These are phyloP conservation scores for Rosa chinensis DNA, from an alignment of 306 rosid species.

Conservation along the genomic window DNA sequence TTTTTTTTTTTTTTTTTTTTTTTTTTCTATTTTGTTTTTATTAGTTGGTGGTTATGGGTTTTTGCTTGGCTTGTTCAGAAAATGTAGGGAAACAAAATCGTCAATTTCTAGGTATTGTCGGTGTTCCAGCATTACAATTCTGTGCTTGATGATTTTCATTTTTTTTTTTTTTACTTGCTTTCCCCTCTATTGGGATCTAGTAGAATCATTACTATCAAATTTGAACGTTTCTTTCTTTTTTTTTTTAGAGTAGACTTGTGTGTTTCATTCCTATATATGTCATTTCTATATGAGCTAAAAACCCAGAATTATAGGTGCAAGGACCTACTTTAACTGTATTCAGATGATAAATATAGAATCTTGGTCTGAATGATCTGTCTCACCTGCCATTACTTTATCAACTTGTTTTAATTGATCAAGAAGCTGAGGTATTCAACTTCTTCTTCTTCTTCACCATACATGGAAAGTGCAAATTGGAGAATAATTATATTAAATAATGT, in stretches of 20 bases:
- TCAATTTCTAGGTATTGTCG: conserved; percentile 7
- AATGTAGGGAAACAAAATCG: neutral
- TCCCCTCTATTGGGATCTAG: neutral
- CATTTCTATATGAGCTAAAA: neutral
- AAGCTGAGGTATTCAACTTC: too few species aligned
- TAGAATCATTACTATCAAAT: neutral
- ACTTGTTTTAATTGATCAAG: neutral
- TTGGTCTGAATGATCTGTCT: neutral
- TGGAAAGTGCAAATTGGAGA: neutral
- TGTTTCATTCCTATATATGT: too few species aligned
- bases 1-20: conserved; percentile 16
- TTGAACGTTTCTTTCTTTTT: neutral
- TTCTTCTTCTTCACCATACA: neutral
- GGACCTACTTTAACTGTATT: neutral
- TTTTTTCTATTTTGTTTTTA: too few species aligned
- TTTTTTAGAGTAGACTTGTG: neutral
- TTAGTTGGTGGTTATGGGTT: too few species aligned
- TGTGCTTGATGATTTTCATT: neutral
- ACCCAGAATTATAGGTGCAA: neutral
- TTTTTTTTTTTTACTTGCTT: neutral
- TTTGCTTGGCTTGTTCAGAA: neutral
- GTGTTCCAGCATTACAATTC: neutral
- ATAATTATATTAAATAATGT: neutral
- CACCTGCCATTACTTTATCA: neutral
- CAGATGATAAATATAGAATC: neutral